Conservation (phyloP, 1,284 basidiomycete genomes). For the Wolfiporia cocos region DNA sequence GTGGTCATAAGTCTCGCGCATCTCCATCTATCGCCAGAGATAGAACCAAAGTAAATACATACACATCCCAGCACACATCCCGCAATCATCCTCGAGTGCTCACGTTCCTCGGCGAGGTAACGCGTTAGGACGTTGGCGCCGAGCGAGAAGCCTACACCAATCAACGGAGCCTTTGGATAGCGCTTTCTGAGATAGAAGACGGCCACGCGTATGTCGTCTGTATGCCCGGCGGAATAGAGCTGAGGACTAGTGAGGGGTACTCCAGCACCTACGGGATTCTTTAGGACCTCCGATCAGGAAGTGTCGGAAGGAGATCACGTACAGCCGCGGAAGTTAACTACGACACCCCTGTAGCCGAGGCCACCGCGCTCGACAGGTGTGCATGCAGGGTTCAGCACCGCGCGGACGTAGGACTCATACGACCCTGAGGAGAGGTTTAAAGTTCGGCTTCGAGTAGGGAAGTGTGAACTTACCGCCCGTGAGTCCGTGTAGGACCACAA, state of each 20-base stretch:
- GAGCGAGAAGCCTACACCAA: slow-evolving; percentile 89
- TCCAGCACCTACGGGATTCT: slow-evolving; percentile 54
- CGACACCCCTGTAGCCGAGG: slow-evolving; percentile 79
- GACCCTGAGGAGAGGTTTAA: slow-evolving; percentile 46
- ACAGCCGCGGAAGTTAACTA: slow-evolving; percentile 91
- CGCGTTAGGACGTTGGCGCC: slow-evolving; percentile 88
- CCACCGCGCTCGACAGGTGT: slow-evolving; percentile 68
- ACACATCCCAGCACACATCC: slow-evolving; percentile 80
- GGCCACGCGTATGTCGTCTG: slow-evolving; percentile 80
- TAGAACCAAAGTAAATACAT: slow-evolving; percentile 21
- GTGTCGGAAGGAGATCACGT: slow-evolving; percentile 21
- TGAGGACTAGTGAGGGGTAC: slow-evolving; percentile 76
- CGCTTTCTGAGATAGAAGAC: slow-evolving; percentile 67
- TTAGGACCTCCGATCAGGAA: slow-evolving; percentile 3
- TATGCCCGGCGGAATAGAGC: slow-evolving; percentile 82
- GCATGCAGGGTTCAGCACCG: slow-evolving; percentile 67
- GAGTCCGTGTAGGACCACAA: slow-evolving; percentile 83
- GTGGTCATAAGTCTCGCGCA: neutral
- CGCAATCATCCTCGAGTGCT: slow-evolving; percentile 62
- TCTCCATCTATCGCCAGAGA: neutral
- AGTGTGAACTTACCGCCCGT: slow-evolving; percentile 60
- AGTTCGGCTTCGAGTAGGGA: slow-evolving; percentile 6
- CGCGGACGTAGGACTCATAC: slow-evolving; percentile 83
- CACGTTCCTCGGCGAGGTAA: slow-evolving; percentile 84
- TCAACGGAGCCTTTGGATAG: slow-evolving; percentile 76